Evolutionary conservation across 306 rosid genomes (phyloP).

Genomic region (Dryas alaskensis): DNA sequence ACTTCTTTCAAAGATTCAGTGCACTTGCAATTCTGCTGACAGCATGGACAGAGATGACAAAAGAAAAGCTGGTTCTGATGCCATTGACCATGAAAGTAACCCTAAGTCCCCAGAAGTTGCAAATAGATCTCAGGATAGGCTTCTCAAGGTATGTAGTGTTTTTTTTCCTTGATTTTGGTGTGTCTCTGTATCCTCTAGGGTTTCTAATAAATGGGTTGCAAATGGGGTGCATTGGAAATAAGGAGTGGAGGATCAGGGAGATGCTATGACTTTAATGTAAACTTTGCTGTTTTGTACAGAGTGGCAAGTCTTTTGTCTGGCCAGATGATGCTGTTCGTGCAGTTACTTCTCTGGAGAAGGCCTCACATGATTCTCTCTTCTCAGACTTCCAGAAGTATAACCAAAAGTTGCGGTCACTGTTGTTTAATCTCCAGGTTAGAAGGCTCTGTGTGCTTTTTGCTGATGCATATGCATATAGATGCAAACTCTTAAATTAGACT

Average conservation of each 20-base stretch:
- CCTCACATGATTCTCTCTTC: conserved; percentile 59
- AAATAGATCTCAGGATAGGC: conserved; percentile 42
- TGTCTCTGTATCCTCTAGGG: not conserved
- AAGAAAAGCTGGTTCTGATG: conserved; percentile 44
- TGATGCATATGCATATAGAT: not conserved
- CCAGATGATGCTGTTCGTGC: conserved; percentile 85
- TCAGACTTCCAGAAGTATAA: conserved; percentile 80
- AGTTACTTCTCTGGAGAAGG: conserved; percentile 73
- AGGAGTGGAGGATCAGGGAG: not conserved
- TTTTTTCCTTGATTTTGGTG: not conserved
- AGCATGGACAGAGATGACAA: conserved; percentile 38
- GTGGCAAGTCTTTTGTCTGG: conserved; percentile 62
- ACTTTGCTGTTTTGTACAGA: conserved; percentile 39
- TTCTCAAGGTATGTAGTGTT: conserved; percentile 51
- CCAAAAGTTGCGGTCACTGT: conserved; percentile 72
- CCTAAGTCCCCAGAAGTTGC: conserved; percentile 29
- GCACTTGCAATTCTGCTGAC: conserved; percentile 53
- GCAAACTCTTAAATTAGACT: not conserved
- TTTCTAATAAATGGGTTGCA: not conserved
- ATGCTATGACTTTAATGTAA: conserved; percentile 12
- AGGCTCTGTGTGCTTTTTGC: conserved; percentile 21
- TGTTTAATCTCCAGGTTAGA: conserved; percentile 74
- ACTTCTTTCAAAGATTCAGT: conserved; percentile 58
- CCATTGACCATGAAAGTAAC: conserved; percentile 33
- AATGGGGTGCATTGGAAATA: conserved; percentile 2